Evolutionary conservation across 164 flowering plant species (phyloP), one percentile per base, ranked within the genome.

Genomic region (grape (Vitis vinifera)): DNA sequence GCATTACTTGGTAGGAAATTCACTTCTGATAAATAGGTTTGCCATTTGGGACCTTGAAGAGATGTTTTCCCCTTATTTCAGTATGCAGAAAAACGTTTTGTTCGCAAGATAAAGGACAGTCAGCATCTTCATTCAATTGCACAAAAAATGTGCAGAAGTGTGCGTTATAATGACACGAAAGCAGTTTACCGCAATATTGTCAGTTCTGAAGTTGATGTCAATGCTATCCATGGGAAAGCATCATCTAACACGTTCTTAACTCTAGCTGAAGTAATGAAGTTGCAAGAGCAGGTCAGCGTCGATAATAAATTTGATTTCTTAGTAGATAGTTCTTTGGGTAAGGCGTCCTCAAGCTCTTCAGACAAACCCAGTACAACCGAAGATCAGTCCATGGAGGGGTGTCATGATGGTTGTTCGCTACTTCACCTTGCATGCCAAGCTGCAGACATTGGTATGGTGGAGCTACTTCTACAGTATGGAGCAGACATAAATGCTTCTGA

Each of bases 401-500:
- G 13, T 68, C 75, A 77, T 56, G 89, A 87, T 51, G 86, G 89
- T 12, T 88, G 88, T 74, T 84, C 87, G 51, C 72, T 90, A 73
- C 93, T 94, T 80, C 98, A 94, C 73, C 88, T 91, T 29, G 97
- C 97, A 30, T 94, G 98, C 76, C 84, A 86, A 72, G 77, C 83
- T 62, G 85, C 90, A 30, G 98, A 92, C 57, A 65, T 89, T 53
- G 91, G 92, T 78, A 94, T 94, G 98, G 83, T 94, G 14, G 97
- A 92, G 83, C 86, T 94, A 52, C 93, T 94, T 12, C 77, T 94
- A 72, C 98, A 92, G 77, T 87, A 91, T 76, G 94, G 98, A 60
- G 98, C 93, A 53, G 82, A 88, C 59, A 73, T 87, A 68, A 81
- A 86, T 81, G 86, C 85, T 68, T 60, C 77, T 67, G 97, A 94